Evolutionary conservation across 2,329 filamentous ascomycete species (phyloP).

Genomic region (Pseudogymnoascus sp.): DNA sequence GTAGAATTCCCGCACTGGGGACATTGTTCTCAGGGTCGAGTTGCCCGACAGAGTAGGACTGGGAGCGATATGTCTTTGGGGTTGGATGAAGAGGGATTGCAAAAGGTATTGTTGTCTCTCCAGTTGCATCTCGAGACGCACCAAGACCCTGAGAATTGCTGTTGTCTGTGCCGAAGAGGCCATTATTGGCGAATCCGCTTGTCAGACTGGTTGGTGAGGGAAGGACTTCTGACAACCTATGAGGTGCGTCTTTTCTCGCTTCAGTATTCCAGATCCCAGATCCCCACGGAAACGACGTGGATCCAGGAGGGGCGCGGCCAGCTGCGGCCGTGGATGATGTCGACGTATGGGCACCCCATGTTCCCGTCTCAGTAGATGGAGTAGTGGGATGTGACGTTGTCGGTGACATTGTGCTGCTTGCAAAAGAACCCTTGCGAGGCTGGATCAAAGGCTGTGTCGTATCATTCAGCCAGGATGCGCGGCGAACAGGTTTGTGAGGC

Average conservation of each 20-base stretch:
- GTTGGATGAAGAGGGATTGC: constrained; percentile 82
- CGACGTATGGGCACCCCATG: constrained; percentile 47
- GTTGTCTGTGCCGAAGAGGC: constrained; percentile 41
- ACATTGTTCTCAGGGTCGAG: constrained; percentile 56
- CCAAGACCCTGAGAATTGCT: constrained; percentile 41
- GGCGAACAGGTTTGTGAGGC: constrained; percentile 55
- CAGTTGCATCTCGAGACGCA: constrained; percentile 42
- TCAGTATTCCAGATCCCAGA: constrained; percentile 77
- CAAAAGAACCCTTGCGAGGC: constrained; percentile 69
- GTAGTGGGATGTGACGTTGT: constrained; percentile 75
- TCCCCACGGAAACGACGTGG: constrained; percentile 59
- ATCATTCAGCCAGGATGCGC: constrained; percentile 82
- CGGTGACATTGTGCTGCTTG: constrained; percentile 67
- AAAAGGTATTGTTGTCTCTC: constrained; percentile 67
- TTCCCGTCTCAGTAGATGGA: constrained; percentile 57
- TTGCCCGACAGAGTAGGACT: constrained; percentile 94
- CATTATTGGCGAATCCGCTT: constrained; percentile 33
- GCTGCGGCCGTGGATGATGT: constrained; percentile 35
- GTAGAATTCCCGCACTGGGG: constrained; percentile 18
- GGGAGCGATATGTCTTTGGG: constrained; percentile 86
- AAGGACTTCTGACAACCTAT: constrained; percentile 64
- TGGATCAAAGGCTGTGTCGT: constrained; percentile 53
- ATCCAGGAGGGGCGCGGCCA: constrained; percentile 36
- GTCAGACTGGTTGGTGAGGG: constrained; percentile 61
- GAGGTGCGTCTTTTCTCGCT: constrained; percentile 63